phyloP scores from a whole-genome alignment of 2,329 filamentous ascomycete species.

The Davidsoniella neocaledoniae region DNA sequence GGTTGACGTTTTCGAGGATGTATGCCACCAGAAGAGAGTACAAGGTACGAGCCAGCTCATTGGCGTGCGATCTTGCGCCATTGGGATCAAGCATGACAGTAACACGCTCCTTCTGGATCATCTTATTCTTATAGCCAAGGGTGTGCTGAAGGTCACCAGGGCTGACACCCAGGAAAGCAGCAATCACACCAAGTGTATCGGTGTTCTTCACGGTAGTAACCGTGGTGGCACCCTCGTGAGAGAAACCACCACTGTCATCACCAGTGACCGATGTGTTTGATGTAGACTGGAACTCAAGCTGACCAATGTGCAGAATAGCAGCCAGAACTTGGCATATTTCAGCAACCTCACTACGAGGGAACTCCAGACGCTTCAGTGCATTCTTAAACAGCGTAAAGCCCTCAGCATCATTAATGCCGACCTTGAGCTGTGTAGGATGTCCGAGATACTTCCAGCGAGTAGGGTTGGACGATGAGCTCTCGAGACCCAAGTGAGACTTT shows the following conservation, averaged over 20 bases:
- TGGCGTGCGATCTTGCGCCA: constrained; percentile 78
- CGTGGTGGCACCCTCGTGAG: constrained; percentile 78
- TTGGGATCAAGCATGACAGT: constrained; percentile 93
- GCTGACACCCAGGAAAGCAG: constrained; percentile 84
- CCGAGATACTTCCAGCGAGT: constrained; percentile 94
- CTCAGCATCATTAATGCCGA: constrained; percentile 88
- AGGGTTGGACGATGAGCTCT: constrained; percentile 33
- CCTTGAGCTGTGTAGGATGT: constrained; percentile 90
- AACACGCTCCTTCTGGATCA: constrained; percentile 88
- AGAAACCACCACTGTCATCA: constrained; percentile 91
- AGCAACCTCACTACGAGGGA: constrained; percentile 81
- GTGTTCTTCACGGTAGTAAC: constrained; percentile 86
- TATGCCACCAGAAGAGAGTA: constrained; percentile 91
- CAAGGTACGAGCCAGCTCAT: constrained; percentile 81
- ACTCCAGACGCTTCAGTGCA: constrained; percentile 82
- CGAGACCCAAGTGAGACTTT: constrained; percentile 62
- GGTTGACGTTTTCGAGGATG: constrained; percentile 84
- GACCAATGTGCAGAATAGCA: constrained; percentile 89
- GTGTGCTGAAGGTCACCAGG: constrained; percentile 70
- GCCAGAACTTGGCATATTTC: constrained; percentile 93
- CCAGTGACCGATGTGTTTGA: constrained; percentile 61
- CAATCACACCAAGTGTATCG: constrained; percentile 69
- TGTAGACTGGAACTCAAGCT: constrained; percentile 79
- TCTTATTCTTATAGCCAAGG: constrained; percentile 91
- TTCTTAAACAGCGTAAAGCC: constrained; percentile 98